Conservation (phyloP, 2,329 filamentous ascomycete genomes). For the Xenoacremonium recifei region DNA sequence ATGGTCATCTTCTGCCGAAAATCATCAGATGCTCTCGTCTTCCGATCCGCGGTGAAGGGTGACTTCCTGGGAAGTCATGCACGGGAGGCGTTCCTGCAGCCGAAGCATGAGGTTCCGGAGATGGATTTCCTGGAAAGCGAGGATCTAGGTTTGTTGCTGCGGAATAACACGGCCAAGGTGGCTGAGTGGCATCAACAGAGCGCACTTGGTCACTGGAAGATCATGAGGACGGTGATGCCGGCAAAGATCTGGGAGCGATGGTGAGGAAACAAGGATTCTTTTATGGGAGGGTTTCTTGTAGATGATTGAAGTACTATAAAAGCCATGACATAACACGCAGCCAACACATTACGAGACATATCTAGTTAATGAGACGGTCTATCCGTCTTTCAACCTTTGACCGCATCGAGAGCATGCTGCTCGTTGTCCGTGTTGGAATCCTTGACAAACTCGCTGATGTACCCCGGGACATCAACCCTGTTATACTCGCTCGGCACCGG, state of each 20-base stretch:
- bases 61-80: constrained; percentile 75
- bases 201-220: constrained; percentile 81
- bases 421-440: constrained; percentile 37
- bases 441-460: constrained; percentile 49
- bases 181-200: constrained; percentile 71
- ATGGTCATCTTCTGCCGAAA: constrained; percentile 94
- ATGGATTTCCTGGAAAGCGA: constrained; percentile 44
- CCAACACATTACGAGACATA: too few relatives aligned
- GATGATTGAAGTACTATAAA: background rate
- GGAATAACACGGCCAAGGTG: constrained; percentile 65
- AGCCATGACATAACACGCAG: too few relatives aligned
- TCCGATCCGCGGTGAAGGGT: constrained; percentile 60
- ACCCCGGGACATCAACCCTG: constrained; percentile 57
- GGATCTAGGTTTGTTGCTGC: constrained; percentile 54
- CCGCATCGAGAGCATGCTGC: constrained; percentile 26
- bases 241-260: constrained; percentile 81
- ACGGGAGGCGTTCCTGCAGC: constrained; percentile 67
- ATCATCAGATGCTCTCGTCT: constrained; percentile 50
- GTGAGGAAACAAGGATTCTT: constrained; percentile 41
- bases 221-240: constrained; percentile 86
- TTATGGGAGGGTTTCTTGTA: background rate
- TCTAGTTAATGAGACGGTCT: background rate
- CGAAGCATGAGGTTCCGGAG: constrained; percentile 66
- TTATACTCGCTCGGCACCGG: constrained; percentile 63
- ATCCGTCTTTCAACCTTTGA: constrained; percentile 12